Evolutionary conservation across 192 early-diverging fungal species (phyloP), one percentile per base, ranked within the genome.

Genomic region (Mortierella hygrophila): DNA sequence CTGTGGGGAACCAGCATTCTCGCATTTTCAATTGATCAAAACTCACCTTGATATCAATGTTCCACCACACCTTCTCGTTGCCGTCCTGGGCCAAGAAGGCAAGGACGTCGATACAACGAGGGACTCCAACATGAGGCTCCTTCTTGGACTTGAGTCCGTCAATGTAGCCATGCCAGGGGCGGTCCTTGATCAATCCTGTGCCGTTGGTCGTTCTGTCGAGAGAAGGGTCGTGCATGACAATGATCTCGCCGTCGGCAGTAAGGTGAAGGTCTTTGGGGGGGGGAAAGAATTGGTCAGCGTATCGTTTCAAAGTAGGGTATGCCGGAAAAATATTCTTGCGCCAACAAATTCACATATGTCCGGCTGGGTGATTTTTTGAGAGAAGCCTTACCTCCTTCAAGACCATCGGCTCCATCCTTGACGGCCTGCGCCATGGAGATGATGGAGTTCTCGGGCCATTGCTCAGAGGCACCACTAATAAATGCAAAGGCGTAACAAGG

Each of bases 1-100:
- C 18, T 0, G 49, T 18, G 16, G 49, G 49, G 15, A 18, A 52
- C 20, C 49, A 16, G 9, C 18, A 52, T 52, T 16, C 49, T 52
- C 44, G 15, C 13, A 46, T 46, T 46, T 46, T 52, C 18, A 20
- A 52, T 18, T 11, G 60, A 49, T 5, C 9, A 23, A 44, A 29
- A 52, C 76, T 46, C 69, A 90, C 87, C 89, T 93, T 93, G 47
- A 93, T 90, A 72, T 93, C 92, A 74, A 93, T 83, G 60, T 92
- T 89, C 73, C 88, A 89, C 80, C 88, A 92, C 8, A 92, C 72
- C 13, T 90, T 79, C 42, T 89, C 79, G 35, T 89, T 88, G 21
- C 91, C 88, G 23, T 88, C 82, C 63, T 87, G 82, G 9, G 89
- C 70, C 44, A 93, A 72, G 23, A 91, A 82, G 18, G 90, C 82